Conservation (phyloP, 1,139 yeast species). For the Oligophagozyma castellii region DNA sequence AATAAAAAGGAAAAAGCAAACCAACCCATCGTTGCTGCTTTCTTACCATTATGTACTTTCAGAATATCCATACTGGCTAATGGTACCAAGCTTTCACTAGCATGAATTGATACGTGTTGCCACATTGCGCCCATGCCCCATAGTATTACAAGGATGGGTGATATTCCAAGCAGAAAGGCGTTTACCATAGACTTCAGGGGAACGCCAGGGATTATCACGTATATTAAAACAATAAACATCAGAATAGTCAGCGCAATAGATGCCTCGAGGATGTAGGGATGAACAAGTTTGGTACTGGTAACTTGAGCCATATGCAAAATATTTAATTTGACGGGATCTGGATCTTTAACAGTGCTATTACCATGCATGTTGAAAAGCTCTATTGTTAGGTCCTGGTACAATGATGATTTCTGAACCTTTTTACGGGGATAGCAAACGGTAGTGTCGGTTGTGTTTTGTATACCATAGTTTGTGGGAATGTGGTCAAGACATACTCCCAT, state of each 20-base stretch:
- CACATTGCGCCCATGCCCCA: constrained; percentile 67
- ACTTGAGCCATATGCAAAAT: constrained; percentile 19
- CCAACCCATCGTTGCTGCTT: constrained; percentile 55
- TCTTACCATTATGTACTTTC: constrained; percentile 32
- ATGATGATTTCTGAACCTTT: constrained; percentile 10
- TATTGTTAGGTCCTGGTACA: constrained; percentile 17
- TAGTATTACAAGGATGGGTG: constrained; percentile 31
- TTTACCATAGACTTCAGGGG: constrained; percentile 30
- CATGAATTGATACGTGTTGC: constrained; percentile 44
- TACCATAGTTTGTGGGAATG: constrained; percentile 13
- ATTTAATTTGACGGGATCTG: constrained; percentile 10
- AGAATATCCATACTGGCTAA: constrained; percentile 41
- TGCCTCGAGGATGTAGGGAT: constrained; percentile 41
- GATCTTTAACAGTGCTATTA: constrained; percentile 6
- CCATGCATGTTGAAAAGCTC: constrained; percentile 12
- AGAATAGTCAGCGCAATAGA: constrained; percentile 33
- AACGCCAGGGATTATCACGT: constrained; percentile 34
- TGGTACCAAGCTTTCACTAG: constrained; percentile 33
- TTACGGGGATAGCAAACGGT: constrained; percentile 19
- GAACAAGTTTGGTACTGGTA: constrained; percentile 30
- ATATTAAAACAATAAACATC: constrained; percentile 30
- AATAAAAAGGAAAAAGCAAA: constrained; percentile 37
- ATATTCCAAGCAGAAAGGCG: constrained; percentile 26
- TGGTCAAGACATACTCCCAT: constrained; percentile 23
- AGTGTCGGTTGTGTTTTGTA: constrained; percentile 2